Conservation (phyloP, 495 filamentous ascomycete genomes). For the Platismatia glauca region DNA sequence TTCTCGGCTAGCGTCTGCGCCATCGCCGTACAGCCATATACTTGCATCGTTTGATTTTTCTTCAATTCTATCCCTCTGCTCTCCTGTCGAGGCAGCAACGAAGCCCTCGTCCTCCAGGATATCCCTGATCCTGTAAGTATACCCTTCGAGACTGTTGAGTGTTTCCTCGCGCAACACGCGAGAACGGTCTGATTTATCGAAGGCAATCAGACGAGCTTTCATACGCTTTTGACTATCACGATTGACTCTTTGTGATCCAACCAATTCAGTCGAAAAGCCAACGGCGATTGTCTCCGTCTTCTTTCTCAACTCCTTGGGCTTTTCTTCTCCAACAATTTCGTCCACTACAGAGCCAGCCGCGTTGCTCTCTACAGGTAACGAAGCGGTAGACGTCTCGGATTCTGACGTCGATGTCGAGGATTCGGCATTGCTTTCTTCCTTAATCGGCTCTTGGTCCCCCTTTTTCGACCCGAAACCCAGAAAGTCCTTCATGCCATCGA, state of each 20-base stretch:
- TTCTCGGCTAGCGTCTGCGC: slow-evolving; percentile 51
- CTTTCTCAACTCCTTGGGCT: slow-evolving; percentile 50
- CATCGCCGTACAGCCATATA: slow-evolving; percentile 88
- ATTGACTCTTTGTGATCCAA: slow-evolving; percentile 49
- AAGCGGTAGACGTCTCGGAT: slow-evolving; percentile 40
- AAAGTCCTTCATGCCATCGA: slow-evolving; percentile 88
- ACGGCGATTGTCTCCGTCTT: slow-evolving; percentile 63
- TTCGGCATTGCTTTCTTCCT: slow-evolving; percentile 47
- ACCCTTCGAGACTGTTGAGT: slow-evolving; percentile 86
- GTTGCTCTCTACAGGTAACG: slow-evolving; percentile 30
- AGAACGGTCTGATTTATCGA: slow-evolving; percentile 72
- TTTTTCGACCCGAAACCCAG: slow-evolving; percentile 91
- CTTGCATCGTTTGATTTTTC: slow-evolving; percentile 55
- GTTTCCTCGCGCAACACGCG: slow-evolving; percentile 75
- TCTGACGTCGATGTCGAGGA: slow-evolving; percentile 40
- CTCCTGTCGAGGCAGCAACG: slow-evolving; percentile 53
- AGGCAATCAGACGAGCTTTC: slow-evolving; percentile 64
- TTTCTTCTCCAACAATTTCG: slow-evolving; percentile 36
- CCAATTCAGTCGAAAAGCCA: slow-evolving; percentile 48
- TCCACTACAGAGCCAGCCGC: slow-evolving; percentile 38
- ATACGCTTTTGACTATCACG: slow-evolving; percentile 55
- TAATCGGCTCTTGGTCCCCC: slow-evolving; percentile 63
- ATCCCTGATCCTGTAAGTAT: slow-evolving; percentile 83
- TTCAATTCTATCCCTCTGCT: slow-evolving; percentile 53
- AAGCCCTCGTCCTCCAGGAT: slow-evolving; percentile 68